These are phyloP conservation scores for Xylariaceae sp. DNA, from an alignment of 2,329 filamentous ascomycete genomes.

Conservation along the genomic window DNA sequence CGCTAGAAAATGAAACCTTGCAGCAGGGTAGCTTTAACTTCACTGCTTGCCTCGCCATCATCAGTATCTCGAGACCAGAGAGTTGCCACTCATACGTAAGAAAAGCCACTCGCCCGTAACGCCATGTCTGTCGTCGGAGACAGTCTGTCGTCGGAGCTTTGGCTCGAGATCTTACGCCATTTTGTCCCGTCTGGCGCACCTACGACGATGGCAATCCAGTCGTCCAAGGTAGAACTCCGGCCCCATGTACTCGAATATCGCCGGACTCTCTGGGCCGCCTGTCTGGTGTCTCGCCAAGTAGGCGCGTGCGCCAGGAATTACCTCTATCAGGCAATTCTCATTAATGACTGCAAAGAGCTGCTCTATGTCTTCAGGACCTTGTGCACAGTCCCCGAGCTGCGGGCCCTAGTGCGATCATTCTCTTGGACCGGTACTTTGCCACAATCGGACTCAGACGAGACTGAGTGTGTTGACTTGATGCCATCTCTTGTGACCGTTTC, in stretches of 20 bases:
- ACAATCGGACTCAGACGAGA: slow-evolving; percentile 1
- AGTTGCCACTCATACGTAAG: too few species aligned
- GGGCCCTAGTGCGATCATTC: slow-evolving; percentile 8
- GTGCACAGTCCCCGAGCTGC: slow-evolving; percentile 7
- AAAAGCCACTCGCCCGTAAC: too few species aligned
- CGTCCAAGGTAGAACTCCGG: slow-evolving; percentile 5
- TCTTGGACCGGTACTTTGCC: slow-evolving; percentile 7
- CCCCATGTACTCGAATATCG: slow-evolving; percentile 9
- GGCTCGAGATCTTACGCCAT: slow-evolving; percentile 9
- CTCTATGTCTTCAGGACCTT: slow-evolving; percentile 10
- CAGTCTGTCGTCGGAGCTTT: not conserved
- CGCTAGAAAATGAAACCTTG: too few species aligned
- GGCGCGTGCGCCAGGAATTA: not conserved
- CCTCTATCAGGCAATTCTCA: slow-evolving; percentile 10
- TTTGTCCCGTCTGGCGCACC: slow-evolving; percentile 2
- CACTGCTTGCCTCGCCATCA: too few species aligned
- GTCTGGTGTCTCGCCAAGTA: slow-evolving; percentile 7
- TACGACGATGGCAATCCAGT: slow-evolving; percentile 5
- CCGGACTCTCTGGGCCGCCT: slow-evolving; percentile 6
- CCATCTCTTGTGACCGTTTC: not conserved
- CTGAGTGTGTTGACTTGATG: slow-evolving; percentile 5
- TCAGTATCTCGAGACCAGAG: too few species aligned
- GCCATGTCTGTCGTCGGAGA: not conserved
- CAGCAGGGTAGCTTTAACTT: too few species aligned
- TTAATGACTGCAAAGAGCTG: slow-evolving; percentile 12